Evolutionary conservation across 345 rosid genomes (phyloP).

Genomic region (Camelina hispida): DNA sequence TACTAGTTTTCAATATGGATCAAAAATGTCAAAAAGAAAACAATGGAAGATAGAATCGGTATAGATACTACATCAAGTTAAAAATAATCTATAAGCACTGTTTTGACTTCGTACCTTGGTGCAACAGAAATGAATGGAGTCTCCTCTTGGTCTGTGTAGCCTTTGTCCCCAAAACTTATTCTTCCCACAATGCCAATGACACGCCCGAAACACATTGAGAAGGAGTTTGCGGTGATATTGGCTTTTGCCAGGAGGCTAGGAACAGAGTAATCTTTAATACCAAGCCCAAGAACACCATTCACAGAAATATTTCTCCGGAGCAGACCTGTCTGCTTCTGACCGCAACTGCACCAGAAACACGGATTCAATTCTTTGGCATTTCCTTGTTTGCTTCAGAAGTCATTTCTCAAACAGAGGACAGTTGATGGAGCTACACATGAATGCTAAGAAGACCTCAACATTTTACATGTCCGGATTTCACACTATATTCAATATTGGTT

Average conservation of each 20-base stretch:
- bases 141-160: conserved; percentile 72
- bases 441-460: neutral
- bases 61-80: neutral
- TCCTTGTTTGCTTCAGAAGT: neutral
- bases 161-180: conserved; percentile 90
- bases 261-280: conserved; percentile 70
- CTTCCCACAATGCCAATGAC: conserved; percentile 61
- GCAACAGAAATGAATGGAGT: conserved; percentile 69
- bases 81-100: neutral
- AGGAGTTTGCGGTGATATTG: conserved; percentile 72
- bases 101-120: conserved; percentile 52
- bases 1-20: conserved; percentile 47
- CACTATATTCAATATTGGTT: neutral
- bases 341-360: conserved; percentile 66
- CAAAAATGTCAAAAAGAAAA: conserved; percentile 7
- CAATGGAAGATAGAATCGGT: neutral
- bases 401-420: conserved; percentile 16
- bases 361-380: conserved; percentile 17
- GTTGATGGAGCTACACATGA: neutral
- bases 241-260: conserved; percentile 79
- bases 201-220: conserved; percentile 84
- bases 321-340: conserved; percentile 81
- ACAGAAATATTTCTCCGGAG: conserved; percentile 61
- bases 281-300: conserved; percentile 94
- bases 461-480: conserved; percentile 6